Conservation (phyloP, 495 filamentous ascomycete genomes). For the Hypoxylon fuscum region DNA sequence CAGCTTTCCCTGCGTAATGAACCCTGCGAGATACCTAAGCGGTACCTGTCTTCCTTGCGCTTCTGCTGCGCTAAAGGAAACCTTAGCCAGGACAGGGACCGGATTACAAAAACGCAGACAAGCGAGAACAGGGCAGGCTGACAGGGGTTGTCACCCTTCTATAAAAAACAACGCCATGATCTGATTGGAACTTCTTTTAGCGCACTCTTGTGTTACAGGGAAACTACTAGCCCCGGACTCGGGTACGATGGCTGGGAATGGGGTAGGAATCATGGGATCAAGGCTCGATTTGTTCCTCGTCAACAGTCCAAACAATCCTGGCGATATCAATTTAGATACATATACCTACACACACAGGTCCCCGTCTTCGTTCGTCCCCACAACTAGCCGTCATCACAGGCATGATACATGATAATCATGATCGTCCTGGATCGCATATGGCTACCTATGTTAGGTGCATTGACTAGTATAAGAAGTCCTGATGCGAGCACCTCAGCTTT, state of each 20-base stretch:
- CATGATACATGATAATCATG: no score
- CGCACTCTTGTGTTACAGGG: conserved; percentile 22
- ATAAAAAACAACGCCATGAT: conserved; percentile 23
- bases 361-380: conserved; percentile 13
- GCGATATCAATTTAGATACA: no score
- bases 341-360: no score
- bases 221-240: conserved; percentile 19
- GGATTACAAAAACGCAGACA: conserved; percentile 15
- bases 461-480: conserved; percentile 30
- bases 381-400: conserved; percentile 33
- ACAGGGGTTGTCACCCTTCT: conserved; percentile 25
- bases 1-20: conserved; percentile 9
- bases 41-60: conserved; percentile 6
- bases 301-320: neutral
- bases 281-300: conserved; percentile 7
- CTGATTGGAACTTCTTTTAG: no score
- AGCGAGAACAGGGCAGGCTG: conserved; percentile 7
- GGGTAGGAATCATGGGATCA: conserved; percentile 36
- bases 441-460: conserved; percentile 19
- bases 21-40: conserved; percentile 20
- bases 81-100: conserved; percentile 20
- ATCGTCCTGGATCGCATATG: conserved; percentile 35
- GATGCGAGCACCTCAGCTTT: conserved; percentile 21
- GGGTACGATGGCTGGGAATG: conserved; percentile 4
- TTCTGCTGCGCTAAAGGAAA: conserved; percentile 15